Evolutionary conservation across 345 rosid species (phyloP).

Genomic region (Heritiera fomes): DNA sequence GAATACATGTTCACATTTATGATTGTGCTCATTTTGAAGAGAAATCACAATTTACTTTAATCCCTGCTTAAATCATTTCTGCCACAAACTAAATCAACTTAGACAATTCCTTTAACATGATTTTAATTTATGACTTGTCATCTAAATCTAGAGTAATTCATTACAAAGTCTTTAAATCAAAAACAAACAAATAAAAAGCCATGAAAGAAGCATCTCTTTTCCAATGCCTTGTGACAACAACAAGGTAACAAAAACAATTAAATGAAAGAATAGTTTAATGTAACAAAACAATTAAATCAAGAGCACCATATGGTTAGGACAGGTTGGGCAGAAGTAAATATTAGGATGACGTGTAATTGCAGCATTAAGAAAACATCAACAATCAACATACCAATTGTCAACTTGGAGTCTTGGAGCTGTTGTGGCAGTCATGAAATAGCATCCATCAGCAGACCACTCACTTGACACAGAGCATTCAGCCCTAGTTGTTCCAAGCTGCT

Average conservation of each 20-base stretch:
- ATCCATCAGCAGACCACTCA: constrained; percentile 95
- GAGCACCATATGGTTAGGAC: neutral
- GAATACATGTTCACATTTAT: neutral
- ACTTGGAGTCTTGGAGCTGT: constrained; percentile 94
- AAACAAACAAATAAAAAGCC: neutral
- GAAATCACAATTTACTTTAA: neutral
- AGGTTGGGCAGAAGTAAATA: neutral
- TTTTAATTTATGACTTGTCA: neutral
- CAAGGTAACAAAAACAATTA: neutral
- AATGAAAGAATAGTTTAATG: neutral
- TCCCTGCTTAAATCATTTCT: neutral
- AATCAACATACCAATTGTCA: constrained; percentile 76
- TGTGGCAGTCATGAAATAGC: constrained; percentile 89
- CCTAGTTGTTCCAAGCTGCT: constrained; percentile 66
- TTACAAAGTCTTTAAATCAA: neutral
- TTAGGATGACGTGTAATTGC: neutral
- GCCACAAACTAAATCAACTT: neutral
- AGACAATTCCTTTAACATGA: neutral
- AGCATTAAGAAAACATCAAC: constrained; percentile 2
- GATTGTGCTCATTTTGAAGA: neutral
- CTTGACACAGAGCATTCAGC: constrained; percentile 88
- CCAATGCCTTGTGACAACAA: neutral
- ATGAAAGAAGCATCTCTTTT: neutral
- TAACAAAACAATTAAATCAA: neutral
- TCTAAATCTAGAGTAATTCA: neutral